These are phyloP conservation scores for Hysterangium stoloniferum DNA, from an alignment of 768 basidiomycete genomes.

Conservation along the genomic window DNA sequence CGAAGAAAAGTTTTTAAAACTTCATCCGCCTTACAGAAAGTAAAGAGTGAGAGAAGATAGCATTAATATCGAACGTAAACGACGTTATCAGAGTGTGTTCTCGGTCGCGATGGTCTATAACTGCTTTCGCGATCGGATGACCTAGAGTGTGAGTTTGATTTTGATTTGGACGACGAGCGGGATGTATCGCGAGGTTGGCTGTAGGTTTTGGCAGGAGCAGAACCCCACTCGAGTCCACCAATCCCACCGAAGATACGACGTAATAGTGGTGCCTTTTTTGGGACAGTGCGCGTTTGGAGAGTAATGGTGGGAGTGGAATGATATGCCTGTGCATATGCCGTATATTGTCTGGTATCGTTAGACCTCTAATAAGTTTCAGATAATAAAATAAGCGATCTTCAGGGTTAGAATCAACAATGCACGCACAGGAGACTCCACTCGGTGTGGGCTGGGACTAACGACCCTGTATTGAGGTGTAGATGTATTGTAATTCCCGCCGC, in stretches of 20 bases:
- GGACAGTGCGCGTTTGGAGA: not conserved
- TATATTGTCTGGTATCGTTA: not conserved
- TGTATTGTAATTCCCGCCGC: not conserved
- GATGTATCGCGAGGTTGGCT: conserved; percentile 3
- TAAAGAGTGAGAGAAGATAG: not conserved
- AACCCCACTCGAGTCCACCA: conserved; percentile 7
- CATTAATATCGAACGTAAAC: conserved; percentile 8
- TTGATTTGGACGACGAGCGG: conserved; percentile 9
- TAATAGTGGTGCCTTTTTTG: conserved; percentile 9
- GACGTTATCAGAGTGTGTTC: conserved; percentile 1
- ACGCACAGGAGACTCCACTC: conserved; percentile 4
- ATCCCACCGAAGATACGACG: conserved; percentile 6
- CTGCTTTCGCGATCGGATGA: conserved; percentile 3
- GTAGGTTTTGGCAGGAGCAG: not conserved
- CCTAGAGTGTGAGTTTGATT: conserved; percentile 6
- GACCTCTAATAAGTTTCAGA: not conserved
- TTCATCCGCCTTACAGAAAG: not conserved
- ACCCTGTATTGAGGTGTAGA: conserved; percentile 1
- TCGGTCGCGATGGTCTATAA: not conserved
- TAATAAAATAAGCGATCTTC: not conserved
- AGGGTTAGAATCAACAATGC: not conserved
- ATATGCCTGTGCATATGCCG: conserved; percentile 2
- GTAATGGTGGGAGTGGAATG: conserved; percentile 10
- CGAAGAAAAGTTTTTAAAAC: not conserved
- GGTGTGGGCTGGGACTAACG: conserved; percentile 1